phyloP scores from a whole-genome alignment of 352 stramenopile genomes.

The Pythium folliculosum region DNA sequence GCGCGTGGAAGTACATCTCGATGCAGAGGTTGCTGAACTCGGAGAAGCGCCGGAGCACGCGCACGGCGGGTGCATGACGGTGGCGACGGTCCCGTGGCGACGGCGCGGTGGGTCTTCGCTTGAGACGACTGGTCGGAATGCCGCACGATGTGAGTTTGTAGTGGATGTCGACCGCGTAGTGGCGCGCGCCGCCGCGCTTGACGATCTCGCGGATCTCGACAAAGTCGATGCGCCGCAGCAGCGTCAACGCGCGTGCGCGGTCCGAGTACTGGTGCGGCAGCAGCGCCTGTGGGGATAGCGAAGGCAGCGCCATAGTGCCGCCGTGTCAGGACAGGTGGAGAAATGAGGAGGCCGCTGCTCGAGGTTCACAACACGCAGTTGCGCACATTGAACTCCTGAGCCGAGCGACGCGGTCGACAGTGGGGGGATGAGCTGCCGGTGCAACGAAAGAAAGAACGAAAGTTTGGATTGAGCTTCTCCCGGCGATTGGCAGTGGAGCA shows the following conservation, averaged over 20 bases:
- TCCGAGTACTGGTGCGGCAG: constrained; percentile 19
- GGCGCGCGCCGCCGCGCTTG: constrained; percentile 12
- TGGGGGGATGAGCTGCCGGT: too few relatives aligned
- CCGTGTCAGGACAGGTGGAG: neutral
- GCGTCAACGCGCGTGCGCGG: constrained; percentile 21
- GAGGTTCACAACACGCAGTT: too few relatives aligned
- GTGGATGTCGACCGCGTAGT: constrained; percentile 23
- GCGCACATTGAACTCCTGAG: too few relatives aligned
- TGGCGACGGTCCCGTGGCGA: neutral
- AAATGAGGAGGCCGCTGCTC: neutral
- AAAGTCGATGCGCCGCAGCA: constrained; percentile 19
- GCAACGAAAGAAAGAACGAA: too few relatives aligned
- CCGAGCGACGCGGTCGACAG: too few relatives aligned
- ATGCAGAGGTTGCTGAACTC: constrained; percentile 24
- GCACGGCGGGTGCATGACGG: neutral
- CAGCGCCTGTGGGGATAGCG: neutral
- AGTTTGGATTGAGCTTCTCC: too few relatives aligned
- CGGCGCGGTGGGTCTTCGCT: neutral
- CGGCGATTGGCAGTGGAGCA: too few relatives aligned
- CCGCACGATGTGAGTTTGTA: constrained; percentile 12
- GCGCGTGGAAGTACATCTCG: constrained; percentile 27
- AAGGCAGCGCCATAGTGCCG: neutral
- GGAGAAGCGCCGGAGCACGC: constrained; percentile 22
- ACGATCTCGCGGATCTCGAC: constrained; percentile 11
- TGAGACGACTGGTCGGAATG: constrained; percentile 1